Conservation (phyloP, 352 stramenopile genomes). For the Blastocystis sp. region DNA sequence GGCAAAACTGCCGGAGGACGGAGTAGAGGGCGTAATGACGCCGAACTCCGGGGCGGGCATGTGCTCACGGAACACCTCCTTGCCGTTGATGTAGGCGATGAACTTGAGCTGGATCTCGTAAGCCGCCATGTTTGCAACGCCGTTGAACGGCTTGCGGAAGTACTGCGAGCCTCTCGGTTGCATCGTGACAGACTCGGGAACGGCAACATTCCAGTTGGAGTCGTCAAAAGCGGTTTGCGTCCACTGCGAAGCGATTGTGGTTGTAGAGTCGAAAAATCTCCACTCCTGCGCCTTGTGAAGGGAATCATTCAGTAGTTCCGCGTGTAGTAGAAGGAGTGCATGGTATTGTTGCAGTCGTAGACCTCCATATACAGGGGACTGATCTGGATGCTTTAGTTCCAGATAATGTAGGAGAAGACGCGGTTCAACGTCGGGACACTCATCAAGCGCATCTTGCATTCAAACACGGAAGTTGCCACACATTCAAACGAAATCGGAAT, state of each 20-base stretch:
- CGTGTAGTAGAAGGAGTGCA: no score
- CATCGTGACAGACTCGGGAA: background rate
- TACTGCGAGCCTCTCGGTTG: constrained; percentile 13
- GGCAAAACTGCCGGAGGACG: background rate
- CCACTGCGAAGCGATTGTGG: background rate
- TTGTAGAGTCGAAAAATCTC: background rate
- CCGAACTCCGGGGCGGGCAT: background rate
- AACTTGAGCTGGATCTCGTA: constrained; percentile 23
- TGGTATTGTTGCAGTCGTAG: no score
- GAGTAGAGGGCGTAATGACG: background rate
- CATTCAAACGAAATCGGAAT: no score
- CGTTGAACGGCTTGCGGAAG: background rate
- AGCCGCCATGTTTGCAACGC: background rate
- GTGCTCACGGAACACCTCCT: constrained; percentile 1
- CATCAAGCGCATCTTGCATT: no score
- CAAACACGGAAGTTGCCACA: no score
- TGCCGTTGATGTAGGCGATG: constrained; percentile 15
- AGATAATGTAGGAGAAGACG: no score
- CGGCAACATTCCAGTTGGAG: background rate
- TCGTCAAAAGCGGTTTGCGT: background rate
- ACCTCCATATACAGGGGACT: no score
- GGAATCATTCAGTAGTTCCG: constrained; percentile 7
- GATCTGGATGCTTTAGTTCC: no score
- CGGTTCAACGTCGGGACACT: no score
- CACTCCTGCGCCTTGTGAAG: background rate